phyloP scores from a whole-genome alignment of 148 eudicot genomes.

The Drosera capensis region DNA sequence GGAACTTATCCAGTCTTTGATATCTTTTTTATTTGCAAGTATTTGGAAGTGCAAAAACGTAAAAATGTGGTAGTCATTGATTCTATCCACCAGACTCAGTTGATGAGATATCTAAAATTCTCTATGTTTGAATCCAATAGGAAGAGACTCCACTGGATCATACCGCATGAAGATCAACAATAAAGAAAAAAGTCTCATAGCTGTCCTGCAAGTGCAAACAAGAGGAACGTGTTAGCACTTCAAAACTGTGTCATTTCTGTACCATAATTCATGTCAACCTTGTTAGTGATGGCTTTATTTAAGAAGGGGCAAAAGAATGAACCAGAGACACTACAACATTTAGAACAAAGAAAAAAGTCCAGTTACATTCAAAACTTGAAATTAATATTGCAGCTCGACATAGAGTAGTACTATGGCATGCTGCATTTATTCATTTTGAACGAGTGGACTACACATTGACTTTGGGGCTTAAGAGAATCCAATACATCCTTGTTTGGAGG shows the following conservation, averaged over 20 bases:
- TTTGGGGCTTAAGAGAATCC: no score
- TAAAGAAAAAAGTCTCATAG: conserved; percentile 81
- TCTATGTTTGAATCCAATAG: conserved; percentile 2
- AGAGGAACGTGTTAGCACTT: neutral
- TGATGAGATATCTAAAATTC: no score
- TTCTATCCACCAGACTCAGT: no score
- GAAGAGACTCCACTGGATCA: conserved; percentile 10
- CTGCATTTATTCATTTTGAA: neutral
- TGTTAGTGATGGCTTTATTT: no score
- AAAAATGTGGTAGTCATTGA: no score
- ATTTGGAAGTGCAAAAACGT: no score
- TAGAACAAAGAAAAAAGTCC: neutral
- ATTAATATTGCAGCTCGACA: neutral
- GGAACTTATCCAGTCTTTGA: no score
- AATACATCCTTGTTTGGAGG: neutral
- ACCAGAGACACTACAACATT: neutral
- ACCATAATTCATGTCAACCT: neutral
- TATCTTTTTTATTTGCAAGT: no score
- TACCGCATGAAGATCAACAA: conserved; percentile 99
- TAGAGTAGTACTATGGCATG: neutral
- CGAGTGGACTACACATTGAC: neutral
- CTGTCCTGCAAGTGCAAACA: conserved; percentile 43
- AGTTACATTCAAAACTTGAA: neutral
- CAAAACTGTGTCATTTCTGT: neutral
- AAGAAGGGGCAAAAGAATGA: neutral